A percentile compares a stretch with the other conserved stretches of the same genome.
Evolutionary conservation across 1,139 yeast species (phyloP).

Genomic region (Geotrichum aggregatum): DNA sequence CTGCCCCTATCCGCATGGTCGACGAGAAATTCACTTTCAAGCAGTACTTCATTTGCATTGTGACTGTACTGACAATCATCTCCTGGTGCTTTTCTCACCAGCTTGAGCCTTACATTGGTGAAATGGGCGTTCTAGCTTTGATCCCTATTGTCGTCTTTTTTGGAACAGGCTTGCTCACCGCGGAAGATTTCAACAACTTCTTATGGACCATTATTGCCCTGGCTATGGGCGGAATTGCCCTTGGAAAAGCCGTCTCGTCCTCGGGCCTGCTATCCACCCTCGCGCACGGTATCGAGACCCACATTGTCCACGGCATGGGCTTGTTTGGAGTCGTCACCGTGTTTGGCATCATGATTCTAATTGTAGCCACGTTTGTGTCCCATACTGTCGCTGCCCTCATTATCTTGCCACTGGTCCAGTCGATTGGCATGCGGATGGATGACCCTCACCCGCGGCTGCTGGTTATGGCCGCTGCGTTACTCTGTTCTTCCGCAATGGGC

Average conservation of each 20-base stretch:
- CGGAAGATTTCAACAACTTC: constrained; percentile 86
- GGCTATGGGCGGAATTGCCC: constrained; percentile 95
- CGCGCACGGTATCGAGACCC: constrained; percentile 61
- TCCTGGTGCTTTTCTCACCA: constrained; percentile 82
- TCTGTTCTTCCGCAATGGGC: constrained; percentile 93
- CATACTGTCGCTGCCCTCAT: constrained; percentile 95
- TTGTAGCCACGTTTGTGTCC: constrained; percentile 88
- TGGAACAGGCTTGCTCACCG: constrained; percentile 77
- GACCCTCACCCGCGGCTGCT: constrained; percentile 67
- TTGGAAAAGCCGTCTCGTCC: constrained; percentile 86
- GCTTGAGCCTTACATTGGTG: constrained; percentile 70
- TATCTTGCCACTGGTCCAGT: constrained; percentile 79
- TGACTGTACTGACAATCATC: constrained; percentile 65
- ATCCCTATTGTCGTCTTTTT: constrained; percentile 80
- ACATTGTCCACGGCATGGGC: constrained; percentile 54
- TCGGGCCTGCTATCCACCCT: constrained; percentile 79
- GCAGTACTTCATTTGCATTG: constrained; percentile 64
- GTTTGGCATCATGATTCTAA: constrained; percentile 73
- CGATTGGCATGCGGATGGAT: constrained; percentile 70
- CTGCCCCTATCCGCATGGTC: constrained; percentile 56
- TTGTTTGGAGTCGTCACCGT: constrained; percentile 65
- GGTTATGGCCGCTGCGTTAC: constrained; percentile 77
- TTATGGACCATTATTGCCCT: constrained; percentile 90
- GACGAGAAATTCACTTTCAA: constrained; percentile 65
- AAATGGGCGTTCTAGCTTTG: constrained; percentile 82